Evolutionary conservation across 2,329 filamentous ascomycete species (phyloP).

Genomic region (Colletotrichum lupini): DNA sequence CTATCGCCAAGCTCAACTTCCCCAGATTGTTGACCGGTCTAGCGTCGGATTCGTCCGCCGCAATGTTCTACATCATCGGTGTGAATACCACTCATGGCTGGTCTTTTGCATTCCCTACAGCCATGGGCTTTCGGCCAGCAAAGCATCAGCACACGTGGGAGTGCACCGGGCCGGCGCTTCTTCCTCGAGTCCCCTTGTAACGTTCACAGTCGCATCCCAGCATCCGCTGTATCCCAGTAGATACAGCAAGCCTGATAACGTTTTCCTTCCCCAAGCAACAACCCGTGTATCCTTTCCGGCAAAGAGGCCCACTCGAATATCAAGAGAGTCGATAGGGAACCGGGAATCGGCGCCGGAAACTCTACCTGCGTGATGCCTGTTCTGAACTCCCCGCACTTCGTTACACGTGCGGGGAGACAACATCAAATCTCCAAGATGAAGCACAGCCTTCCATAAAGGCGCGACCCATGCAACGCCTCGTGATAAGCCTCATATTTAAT

Average conservation of each 20-base stretch:
- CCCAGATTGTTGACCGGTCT: background rate
- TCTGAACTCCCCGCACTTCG: background rate
- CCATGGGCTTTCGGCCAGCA: background rate
- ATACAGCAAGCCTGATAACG: background rate
- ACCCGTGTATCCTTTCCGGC: background rate
- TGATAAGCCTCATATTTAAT: slow-evolving; percentile 17
- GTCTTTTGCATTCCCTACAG: no score
- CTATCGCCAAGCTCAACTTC: background rate
- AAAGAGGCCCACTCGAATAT: background rate
- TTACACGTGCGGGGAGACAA: slow-evolving; percentile 11
- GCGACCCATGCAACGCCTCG: background rate
- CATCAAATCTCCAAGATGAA: background rate
- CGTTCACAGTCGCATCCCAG: background rate
- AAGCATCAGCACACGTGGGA: background rate
- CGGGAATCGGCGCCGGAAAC: slow-evolving; percentile 3
- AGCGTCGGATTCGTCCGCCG: background rate
- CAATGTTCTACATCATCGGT: background rate
- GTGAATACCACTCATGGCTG: background rate
- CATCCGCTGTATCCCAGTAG: background rate
- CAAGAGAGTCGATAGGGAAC: background rate
- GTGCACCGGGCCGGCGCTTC: background rate
- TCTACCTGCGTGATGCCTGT: background rate
- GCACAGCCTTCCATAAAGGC: background rate
- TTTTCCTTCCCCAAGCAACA: background rate
- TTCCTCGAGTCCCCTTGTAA: background rate